A percentile compares a stretch with the other conserved stretches of the same genome.
Conservation (phyloP, 1,284 basidiomycete genomes). For the Singerocomus inundabilis region DNA sequence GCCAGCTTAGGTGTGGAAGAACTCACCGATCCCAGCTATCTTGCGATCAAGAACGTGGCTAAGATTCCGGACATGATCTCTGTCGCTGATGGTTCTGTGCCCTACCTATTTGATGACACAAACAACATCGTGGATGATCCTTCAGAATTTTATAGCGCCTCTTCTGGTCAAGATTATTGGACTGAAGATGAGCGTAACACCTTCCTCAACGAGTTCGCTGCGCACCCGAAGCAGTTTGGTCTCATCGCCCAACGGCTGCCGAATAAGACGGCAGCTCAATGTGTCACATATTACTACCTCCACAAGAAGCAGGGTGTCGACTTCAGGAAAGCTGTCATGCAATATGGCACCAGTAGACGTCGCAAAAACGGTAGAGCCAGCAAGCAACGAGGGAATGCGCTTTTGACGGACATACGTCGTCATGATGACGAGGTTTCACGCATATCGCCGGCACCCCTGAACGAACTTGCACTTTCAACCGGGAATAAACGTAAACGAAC, state of each 20-base stretch:
- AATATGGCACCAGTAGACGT: constrained; percentile 64
- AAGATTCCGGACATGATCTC: constrained; percentile 90
- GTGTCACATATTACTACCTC: constrained; percentile 92
- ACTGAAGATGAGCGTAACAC: constrained; percentile 81
- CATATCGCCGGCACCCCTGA: constrained; percentile 32
- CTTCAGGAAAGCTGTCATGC: constrained; percentile 74
- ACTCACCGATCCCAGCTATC: constrained; percentile 85
- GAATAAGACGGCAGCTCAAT: constrained; percentile 87
- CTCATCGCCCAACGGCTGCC: constrained; percentile 79
- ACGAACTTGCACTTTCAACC: constrained; percentile 29
- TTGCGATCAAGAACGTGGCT: constrained; percentile 87
- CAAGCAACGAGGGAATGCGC: constrained; percentile 74
- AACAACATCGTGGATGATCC: constrained; percentile 83
- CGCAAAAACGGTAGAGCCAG: constrained; percentile 56
- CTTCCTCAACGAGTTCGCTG: constrained; percentile 81
- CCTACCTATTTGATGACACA: constrained; percentile 78
- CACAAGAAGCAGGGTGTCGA: constrained; percentile 89
- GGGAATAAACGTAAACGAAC: constrained; percentile 34
- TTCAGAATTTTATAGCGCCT: constrained; percentile 71
- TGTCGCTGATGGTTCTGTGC: constrained; percentile 58
- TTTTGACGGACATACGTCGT: constrained; percentile 74
- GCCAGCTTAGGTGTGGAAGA: constrained; percentile 91
- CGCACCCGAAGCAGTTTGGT: constrained; percentile 92
- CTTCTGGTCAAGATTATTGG: constrained; percentile 79
- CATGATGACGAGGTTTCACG: constrained; percentile 69